Base-by-base conservation (phyloP, 139 green algal species). In the Pseudopediastrum boryanum region DNA sequence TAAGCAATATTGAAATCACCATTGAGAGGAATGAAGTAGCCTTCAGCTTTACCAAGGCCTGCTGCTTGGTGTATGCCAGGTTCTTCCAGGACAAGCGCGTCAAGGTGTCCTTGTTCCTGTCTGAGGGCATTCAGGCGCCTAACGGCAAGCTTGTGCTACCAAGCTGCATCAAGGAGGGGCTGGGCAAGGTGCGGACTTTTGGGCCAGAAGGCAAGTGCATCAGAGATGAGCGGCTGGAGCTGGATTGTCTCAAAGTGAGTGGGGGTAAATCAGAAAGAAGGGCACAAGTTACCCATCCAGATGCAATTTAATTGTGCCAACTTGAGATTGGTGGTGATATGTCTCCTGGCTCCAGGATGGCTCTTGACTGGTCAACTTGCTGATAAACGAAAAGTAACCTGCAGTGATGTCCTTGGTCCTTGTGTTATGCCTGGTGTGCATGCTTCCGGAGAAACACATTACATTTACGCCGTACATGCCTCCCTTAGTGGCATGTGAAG, bases 91-190 rank as follows among this genome's bases (percentile, higher is more conserved):
- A 85, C 73, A 89, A 86, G 65, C 73, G 87, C 0, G 80, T 94
- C 50, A 93, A 92, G 86, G 89, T 93, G 25, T 91, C 85, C 29
- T 84, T 94, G 13, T 91, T 93, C 16, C 38, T 80, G 59, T 59
- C 85, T 44, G 88, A 93, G 78, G 88, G 88, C 70, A 91, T 94
- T 61, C 89, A 93, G 76, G 72, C 74, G 7, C 64, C 80, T 21
- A 64, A 78, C 21, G 83, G 87, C 23, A 80, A 80, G 65, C 79
- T 91, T 61, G 75, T 89, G 52, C 63, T 91, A 67, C 87, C 82
- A 46, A 74, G 59, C 61, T 81, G 74, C 58, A 41, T 74, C 31
- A 65, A 19, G 27, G 48, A 72, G 35, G 33, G 52, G 39, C 64
- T 68, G 25, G 75, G 64, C 25, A 36, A 63, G 50, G 64, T 75